Percentiles rank a stretch among this genome's conserved stretches.
Conservation (phyloP, 2,329 filamentous ascomycete species). For the Aspergillus texensis region DNA sequence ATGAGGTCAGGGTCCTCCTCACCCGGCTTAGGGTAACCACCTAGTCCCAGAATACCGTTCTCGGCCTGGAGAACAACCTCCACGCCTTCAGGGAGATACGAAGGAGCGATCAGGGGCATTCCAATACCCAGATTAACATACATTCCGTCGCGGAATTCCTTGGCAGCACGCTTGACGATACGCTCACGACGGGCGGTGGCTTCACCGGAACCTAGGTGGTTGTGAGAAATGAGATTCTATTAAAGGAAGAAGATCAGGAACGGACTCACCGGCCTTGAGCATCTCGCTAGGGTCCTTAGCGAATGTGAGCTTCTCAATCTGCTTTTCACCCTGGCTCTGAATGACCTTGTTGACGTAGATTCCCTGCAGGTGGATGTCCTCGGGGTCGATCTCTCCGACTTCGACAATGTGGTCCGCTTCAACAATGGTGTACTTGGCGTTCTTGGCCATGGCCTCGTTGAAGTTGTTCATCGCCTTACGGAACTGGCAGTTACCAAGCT, state of each 20-base stretch:
- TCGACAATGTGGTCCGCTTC: conserved; percentile 85
- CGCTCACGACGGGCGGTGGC: conserved; percentile 74
- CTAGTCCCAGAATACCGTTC: conserved; percentile 83
- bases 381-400: conserved; percentile 70
- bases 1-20: conserved; percentile 77
- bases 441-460: conserved; percentile 77
- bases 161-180: conserved; percentile 76
- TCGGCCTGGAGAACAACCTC: conserved; percentile 84
- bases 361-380: conserved; percentile 77
- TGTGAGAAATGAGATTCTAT: conserved; percentile 44
- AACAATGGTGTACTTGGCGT: conserved; percentile 76
- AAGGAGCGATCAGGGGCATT: conserved; percentile 80
- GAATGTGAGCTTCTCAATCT: conserved; percentile 78
- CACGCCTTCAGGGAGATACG: conserved; percentile 68
- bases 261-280: conserved; percentile 51
- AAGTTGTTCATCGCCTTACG: conserved; percentile 75
- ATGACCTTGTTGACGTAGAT: conserved; percentile 84
- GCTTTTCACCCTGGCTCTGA: conserved; percentile 69
- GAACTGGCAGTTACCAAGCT: conserved; percentile 79
- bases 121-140: conserved; percentile 86
- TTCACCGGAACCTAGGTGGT: conserved; percentile 50
- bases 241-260: conserved; percentile 39
- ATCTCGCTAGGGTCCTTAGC: conserved; percentile 63
- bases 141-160: conserved; percentile 86
- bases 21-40: conserved; percentile 71